These are phyloP conservation scores for Fusarium buharicum DNA, from an alignment of 2,329 filamentous ascomycete genomes.

Conservation along the genomic window DNA sequence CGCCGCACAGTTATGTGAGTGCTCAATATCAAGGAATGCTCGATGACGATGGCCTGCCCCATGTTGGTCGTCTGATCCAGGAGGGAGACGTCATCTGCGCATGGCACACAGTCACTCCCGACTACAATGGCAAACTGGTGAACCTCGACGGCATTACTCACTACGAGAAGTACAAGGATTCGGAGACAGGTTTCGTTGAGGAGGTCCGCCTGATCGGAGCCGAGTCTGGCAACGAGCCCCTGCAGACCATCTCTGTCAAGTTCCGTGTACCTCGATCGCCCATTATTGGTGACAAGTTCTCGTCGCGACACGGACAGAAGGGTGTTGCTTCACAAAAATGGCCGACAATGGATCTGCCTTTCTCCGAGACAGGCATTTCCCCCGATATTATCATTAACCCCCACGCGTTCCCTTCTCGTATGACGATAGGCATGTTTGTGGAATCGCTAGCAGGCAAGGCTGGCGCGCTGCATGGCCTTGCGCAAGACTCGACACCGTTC, in stretches of 20 bases:
- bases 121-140: conserved; percentile 79
- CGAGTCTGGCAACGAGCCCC: conserved; percentile 83
- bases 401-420: conserved; percentile 98
- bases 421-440: conserved; percentile 99
- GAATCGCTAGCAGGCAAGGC: conserved; percentile 97
- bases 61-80: conserved; percentile 79
- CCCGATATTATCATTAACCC: conserved; percentile 99
- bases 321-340: conserved; percentile 97
- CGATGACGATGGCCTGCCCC: conserved; percentile 87
- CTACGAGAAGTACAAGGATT: conserved; percentile 94
- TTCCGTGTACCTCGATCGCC: conserved; percentile 90
- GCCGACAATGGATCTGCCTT: conserved; percentile 94
- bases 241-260: conserved; percentile 91
- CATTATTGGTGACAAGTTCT: conserved; percentile 98
- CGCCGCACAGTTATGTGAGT: conserved; percentile 78
- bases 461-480: conserved; percentile 92
- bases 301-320: conserved; percentile 97
- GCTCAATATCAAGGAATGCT: conserved; percentile 76
- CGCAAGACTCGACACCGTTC: conserved; percentile 96
- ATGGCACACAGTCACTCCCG: conserved; percentile 86
- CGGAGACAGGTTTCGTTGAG: conserved; percentile 88
- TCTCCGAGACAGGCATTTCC: conserved; percentile 95
- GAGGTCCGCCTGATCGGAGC: conserved; percentile 91
- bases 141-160: conserved; percentile 89
- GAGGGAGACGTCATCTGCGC: conserved; percentile 89